A percentile compares a stretch with the other conserved stretches of the same genome.
phyloP scores from a whole-genome alignment of 441 rosid species.

The Pelargonium myrrhifolium region DNA sequence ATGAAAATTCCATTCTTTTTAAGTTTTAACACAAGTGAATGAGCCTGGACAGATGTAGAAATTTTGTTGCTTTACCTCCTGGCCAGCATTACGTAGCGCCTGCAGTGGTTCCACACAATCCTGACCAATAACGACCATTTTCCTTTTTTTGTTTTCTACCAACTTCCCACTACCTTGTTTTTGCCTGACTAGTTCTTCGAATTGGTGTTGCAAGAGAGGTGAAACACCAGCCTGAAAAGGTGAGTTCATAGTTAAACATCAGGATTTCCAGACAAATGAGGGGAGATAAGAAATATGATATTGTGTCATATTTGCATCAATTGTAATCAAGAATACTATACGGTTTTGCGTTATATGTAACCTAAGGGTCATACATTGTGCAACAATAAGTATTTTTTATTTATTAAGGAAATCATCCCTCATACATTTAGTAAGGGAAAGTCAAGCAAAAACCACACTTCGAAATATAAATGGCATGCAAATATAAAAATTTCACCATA shows the following conservation, averaged over 20 bases:
- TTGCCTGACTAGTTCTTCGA: slow-evolving; percentile 56
- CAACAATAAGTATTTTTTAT: too few relatives aligned
- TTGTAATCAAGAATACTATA: slow-evolving; percentile 1
- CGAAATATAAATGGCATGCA: too few relatives aligned
- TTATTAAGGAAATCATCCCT: too few relatives aligned
- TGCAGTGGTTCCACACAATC: slow-evolving; percentile 82
- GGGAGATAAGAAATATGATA: neutral
- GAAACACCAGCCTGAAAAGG: slow-evolving; percentile 67
- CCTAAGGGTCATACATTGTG: too few relatives aligned
- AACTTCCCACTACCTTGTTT: slow-evolving; percentile 24
- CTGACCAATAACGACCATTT: slow-evolving; percentile 72
- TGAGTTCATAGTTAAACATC: slow-evolving; percentile 3
- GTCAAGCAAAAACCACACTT: too few relatives aligned
- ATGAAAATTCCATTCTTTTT: neutral
- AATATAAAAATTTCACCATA: too few relatives aligned
- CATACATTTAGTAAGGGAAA: too few relatives aligned
- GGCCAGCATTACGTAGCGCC: slow-evolving; percentile 69
- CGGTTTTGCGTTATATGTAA: too few relatives aligned
- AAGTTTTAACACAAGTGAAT: neutral
- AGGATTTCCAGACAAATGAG: neutral
- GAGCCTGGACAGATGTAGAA: neutral
- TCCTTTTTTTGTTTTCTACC: slow-evolving; percentile 46
- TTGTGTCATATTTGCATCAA: slow-evolving; percentile 1
- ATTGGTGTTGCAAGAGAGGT: slow-evolving; percentile 60
- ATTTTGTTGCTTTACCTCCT: slow-evolving; percentile 40